Base-by-base conservation (phyloP, 768 basidiomycete species). In the Termitomyces sp. region DNA sequence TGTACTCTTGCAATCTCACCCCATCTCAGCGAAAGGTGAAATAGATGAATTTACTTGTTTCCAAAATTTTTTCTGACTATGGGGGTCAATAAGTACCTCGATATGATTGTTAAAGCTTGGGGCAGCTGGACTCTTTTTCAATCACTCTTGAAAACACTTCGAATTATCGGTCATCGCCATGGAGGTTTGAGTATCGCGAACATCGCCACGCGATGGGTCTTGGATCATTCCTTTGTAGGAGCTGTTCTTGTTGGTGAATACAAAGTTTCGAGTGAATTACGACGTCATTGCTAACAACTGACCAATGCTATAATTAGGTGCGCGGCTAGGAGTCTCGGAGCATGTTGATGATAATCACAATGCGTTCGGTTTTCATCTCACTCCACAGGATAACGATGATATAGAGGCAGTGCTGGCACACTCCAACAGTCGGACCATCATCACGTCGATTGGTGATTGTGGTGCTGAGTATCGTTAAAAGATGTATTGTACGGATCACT, bases 21-120 rank as follows among this genome's bases (percentile, higher is more conserved):
- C 90, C 92, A 5, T 93, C 91, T 2, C 89, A 91, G 67, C 77
- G 92, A 66, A 93, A 93, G 81, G 90, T 82, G 64, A 65, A 49
- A 44, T 39, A 39, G 50, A 44, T 54, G 46, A 61, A 6, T 3
- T 43, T 8, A 18, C 46, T 53, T 27, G 39, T 51, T 34, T 31
- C 42, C 57, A 16, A 20, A 29, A n/a, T n/a, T 53, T 54, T 51
- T 58, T 51, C 57, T 58, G 51, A 59, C 44, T 46, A 20, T 50
- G 20, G 27, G n/a, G 36, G 26, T 39, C 26, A 58, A 46, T 57
- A 31, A 92, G 91, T 93, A 92, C 68, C 83, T 92, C 47, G 90
- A 93, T 63, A 84, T 90, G 76, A 92, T 93, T 60, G 65, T 87
- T 48, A 83, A 81, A 61, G 87, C 81, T 0, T 93, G 91, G 90